Base-by-base conservation (phyloP, 352 stramenopile species). In the Pseudoperonospora humuli region DNA sequence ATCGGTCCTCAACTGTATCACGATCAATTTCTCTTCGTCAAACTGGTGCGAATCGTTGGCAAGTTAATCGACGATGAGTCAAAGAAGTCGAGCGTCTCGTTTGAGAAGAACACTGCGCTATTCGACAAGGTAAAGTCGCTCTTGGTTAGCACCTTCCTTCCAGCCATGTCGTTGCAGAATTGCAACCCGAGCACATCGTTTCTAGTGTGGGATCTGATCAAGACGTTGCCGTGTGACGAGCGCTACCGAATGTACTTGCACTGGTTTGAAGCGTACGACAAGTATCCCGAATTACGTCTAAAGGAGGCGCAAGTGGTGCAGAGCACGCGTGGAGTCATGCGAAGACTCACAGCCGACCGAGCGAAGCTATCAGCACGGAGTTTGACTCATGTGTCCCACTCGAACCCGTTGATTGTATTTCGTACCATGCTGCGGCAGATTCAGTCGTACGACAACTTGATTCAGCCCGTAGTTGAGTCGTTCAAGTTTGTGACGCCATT, bases 391-490 rank as follows among this genome's bases (percentile, higher is more conserved):
- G 78, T 93, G 17, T 86, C 87, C 4, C 89, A 97, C 48, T 91
- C 78, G 24, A 97, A 97, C 64, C 93, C 93, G 14, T 60, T 97
- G 17, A 83, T 97, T 9, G 88, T 97, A 10, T 97, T 97, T 50
- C 83, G 77, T 15, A 95, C 87, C 10, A 97, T 98, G 71, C 61
- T 98, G 19, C 80, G 78, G 35, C 90, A 97, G 61, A 97, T 98
- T 61, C 91, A 98, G 61, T 97, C 89, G 60, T 98, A 98, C 54
- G 93, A 97, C 46, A 98, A 98, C 56, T 64, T 98, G 46, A 97
- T 98, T 40, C 72, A 95, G 50, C 89, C 96, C 10, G 94, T 97
- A 45, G 90, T 98, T 5, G 92, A 98, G 49, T 86, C 82, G n/a
- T 91, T 97, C 57, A 91, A 95, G 47, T 97, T 95, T 53, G 75